Base-by-base conservation (phyloP, 371 early-diverging fungal species). In the Lichtheimia hyalospora region DNA sequence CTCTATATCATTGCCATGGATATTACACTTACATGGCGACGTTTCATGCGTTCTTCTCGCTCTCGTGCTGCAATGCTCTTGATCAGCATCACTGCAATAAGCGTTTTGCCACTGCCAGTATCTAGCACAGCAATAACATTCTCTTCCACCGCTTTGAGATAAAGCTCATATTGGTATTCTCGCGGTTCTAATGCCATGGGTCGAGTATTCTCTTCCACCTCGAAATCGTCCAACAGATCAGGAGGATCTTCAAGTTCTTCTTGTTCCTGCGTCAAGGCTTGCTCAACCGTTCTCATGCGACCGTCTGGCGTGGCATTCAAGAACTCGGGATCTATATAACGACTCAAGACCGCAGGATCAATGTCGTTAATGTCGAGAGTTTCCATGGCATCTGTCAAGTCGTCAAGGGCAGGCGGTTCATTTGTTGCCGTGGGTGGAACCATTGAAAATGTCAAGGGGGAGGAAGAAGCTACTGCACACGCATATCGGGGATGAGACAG, bases 41-140 rank as follows among this genome's bases (percentile, higher is more conserved):
- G 56, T 3, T 39, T 55, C 28, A 67, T 55, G 27, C 75, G 66
- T 40, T 62, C 74, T 49, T 63, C 49, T 54, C 62, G 43, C 49
- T 79, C 87, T 55, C 55, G 64, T 7, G 40, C 41, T 2, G 73
- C 78, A 67, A 91, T 84, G 54, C 92, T 77, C 65, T 89, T 87
- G 43, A 96, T 89, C 23, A 96, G 75, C 86, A 95, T 79, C 40
- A 88, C 87, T 0, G 96, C 88, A 25, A 95, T 91, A 2, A 95
- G 70, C 3, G 97, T 96, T 68, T 97, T 96, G n/a, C 97, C 97
- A 18, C 89, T 85, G 8, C 97, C 97, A 0, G 97, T 96, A 58
- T 94, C 92, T 52, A 97, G 74, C 2, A 96, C 92, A 0, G 92
- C 89, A 58, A 97, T 89, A 39, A 92, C 77, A 71, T 96, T 97